phyloP scores from a whole-genome alignment of 2,329 filamentous ascomycete species.

The Decorospora gaudefroyi region DNA sequence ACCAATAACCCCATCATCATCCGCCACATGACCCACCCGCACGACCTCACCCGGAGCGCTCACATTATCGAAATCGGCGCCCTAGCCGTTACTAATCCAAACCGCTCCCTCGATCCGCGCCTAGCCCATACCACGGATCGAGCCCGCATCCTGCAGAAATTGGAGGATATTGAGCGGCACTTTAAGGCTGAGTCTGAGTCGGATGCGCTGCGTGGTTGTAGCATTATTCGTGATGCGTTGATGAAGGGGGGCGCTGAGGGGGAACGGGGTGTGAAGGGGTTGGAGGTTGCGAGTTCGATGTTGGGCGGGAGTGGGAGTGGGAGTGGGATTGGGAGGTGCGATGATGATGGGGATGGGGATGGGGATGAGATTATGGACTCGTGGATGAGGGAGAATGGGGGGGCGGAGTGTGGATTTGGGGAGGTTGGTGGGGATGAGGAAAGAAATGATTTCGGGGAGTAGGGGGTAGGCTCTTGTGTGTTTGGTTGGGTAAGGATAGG shows the following conservation, averaged over 20 bases:
- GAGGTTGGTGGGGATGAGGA: background rate
- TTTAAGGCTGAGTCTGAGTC: slow-evolving; percentile 11
- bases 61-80: slow-evolving; percentile 41
- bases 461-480: background rate
- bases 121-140: background rate
- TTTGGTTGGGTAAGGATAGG: background rate
- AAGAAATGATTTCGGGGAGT: too few species aligned
- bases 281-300: background rate
- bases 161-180: slow-evolving; percentile 27
- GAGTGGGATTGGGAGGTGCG: slow-evolving; percentile 3
- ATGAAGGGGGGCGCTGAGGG: background rate
- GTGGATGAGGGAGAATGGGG: slow-evolving; percentile 16
- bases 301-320: background rate
- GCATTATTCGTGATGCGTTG: slow-evolving; percentile 21
- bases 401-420: background rate
- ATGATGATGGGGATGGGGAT: slow-evolving; percentile 6
- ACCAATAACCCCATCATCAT: background rate
- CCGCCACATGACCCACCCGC: slow-evolving; percentile 28
- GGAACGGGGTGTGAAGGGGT: background rate
- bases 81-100: slow-evolving; percentile 26
- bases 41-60: slow-evolving; percentile 24
- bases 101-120: slow-evolving; percentile 8
- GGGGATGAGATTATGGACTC: slow-evolving; percentile 15
- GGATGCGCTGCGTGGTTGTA: slow-evolving; percentile 27
- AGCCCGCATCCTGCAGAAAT: slow-evolving; percentile 14